These are phyloP conservation scores for Cordyceps militaris DNA, from an alignment of 2,329 filamentous ascomycete species.

Conservation along the genomic window DNA sequence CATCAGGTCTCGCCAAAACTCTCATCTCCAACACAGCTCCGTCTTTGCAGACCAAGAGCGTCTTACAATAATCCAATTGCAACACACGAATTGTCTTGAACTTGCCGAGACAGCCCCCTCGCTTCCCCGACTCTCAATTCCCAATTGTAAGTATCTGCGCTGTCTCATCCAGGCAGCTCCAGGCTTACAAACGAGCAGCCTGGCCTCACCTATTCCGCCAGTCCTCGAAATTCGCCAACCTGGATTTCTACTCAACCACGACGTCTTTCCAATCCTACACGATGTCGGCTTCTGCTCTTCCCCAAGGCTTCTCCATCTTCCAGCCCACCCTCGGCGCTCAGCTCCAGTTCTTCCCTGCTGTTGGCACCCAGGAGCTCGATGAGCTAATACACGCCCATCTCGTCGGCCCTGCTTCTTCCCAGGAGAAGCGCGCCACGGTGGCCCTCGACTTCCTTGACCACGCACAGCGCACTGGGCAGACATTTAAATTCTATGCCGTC, in stretches of 20 bases:
- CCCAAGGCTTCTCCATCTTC: constrained; percentile 51
- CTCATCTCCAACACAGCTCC: not conserved
- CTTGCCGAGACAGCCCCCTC: not conserved
- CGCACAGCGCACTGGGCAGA: constrained; percentile 45
- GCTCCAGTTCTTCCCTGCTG: constrained; percentile 59
- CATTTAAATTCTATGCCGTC: constrained; percentile 55
- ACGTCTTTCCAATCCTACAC: not conserved
- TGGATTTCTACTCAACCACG: not conserved
- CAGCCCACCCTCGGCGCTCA: constrained; percentile 50
- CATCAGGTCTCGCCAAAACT: not conserved
- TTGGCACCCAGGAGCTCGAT: constrained; percentile 56
- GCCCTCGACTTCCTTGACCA: constrained; percentile 54
- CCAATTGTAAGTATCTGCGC: constrained; percentile 1
- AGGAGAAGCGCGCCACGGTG: constrained; percentile 52
- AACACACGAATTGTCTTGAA: not conserved
- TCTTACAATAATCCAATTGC: not conserved
- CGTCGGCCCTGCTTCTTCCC: constrained; percentile 43
- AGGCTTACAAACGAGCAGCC: constrained; percentile 11
- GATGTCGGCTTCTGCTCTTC: constrained; percentile 25
- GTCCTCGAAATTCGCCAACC: not conserved
- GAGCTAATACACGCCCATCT: constrained; percentile 53
- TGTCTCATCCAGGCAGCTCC: not conserved
- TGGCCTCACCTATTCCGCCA: not conserved
- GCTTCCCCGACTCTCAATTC: not conserved
- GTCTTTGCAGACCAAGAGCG: not conserved